phyloP scores from a whole-genome alignment of 441 rosid genomes.

The Syzygium syzygioides region DNA sequence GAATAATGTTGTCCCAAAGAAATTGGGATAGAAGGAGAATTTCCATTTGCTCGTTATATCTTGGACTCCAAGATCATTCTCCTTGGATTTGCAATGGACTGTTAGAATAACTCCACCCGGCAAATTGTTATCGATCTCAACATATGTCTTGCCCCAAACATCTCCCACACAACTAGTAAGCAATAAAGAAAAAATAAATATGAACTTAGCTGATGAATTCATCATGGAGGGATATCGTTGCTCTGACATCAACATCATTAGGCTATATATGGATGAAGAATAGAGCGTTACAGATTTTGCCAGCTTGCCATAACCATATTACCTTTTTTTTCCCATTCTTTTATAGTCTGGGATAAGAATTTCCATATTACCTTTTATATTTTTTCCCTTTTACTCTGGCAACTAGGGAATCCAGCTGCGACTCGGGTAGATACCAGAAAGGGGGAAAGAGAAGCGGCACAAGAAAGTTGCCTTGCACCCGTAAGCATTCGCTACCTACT shows the following conservation, averaged over 20 bases:
- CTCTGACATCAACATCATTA: neutral
- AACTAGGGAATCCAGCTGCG: neutral
- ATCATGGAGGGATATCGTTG: neutral
- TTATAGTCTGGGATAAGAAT: too few relatives aligned
- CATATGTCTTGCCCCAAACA: neutral
- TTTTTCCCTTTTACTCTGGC: neutral
- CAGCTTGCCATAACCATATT: neutral
- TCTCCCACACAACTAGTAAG: neutral
- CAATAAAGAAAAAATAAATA: neutral
- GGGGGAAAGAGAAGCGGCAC: neutral
- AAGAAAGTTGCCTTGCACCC: neutral
- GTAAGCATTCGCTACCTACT: neutral
- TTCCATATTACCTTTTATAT: too few relatives aligned
- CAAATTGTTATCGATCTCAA: neutral
- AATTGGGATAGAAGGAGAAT: neutral
- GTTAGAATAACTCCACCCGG: neutral
- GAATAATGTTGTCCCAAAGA: neutral
- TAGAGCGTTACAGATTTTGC: neutral
- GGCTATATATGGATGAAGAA: neutral
- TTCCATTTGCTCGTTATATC: neutral
- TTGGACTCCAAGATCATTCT: neutral
- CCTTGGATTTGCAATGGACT: neutral
- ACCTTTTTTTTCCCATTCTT: neutral
- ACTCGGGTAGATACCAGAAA: neutral
- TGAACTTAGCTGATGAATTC: neutral